Evolutionary conservation across 768 basidiomycete genomes (phyloP).

Genomic region (Mycena chlorophos): DNA sequence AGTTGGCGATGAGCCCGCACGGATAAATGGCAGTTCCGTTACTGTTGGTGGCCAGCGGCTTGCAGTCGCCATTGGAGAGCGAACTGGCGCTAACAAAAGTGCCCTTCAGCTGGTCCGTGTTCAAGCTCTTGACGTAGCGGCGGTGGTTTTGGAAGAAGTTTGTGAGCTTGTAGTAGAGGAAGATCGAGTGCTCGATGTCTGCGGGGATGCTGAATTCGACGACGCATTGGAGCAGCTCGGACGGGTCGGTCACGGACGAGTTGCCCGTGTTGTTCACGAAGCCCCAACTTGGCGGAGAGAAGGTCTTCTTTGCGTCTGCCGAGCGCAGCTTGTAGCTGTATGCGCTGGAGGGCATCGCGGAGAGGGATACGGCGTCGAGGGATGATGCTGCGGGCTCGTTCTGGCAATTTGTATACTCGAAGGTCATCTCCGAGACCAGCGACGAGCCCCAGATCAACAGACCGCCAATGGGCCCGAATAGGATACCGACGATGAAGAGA

Average conservation of each 20-base stretch:
- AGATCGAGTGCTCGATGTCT: constrained; percentile 69
- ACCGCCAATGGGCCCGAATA: constrained; percentile 96
- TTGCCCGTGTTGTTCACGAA: constrained; percentile 62
- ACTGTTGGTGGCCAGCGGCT: constrained; percentile 72
- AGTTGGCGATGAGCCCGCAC: constrained; percentile 97
- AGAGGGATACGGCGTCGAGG: constrained; percentile 39
- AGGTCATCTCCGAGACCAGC: constrained; percentile 87
- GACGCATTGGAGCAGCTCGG: constrained; percentile 60
- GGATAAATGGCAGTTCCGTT: constrained; percentile 75
- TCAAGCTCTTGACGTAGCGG: constrained; percentile 90
- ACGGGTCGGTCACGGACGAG: constrained; percentile 41
- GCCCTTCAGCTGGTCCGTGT: constrained; percentile 84
- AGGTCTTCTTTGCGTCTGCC: constrained; percentile 51
- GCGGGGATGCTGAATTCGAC: constrained; percentile 83
- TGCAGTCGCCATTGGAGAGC: constrained; percentile 79
- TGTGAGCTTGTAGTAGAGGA: constrained; percentile 95
- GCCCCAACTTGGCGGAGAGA: constrained; percentile 67
- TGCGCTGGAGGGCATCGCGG: constrained; percentile 61
- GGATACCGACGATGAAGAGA: constrained; percentile 88
- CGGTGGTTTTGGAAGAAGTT: constrained; percentile 99
- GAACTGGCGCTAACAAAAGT: constrained; percentile 46
- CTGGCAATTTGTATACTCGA: constrained; percentile 95
- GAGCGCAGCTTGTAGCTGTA: constrained; percentile 67
- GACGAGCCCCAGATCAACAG: constrained; percentile 86
- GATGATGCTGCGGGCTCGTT: constrained; percentile 48